Evolutionary conservation across 73 alveolate genomes (phyloP), one percentile per base, ranked within the genome.

Genomic region (Halteria grandinella): DNA sequence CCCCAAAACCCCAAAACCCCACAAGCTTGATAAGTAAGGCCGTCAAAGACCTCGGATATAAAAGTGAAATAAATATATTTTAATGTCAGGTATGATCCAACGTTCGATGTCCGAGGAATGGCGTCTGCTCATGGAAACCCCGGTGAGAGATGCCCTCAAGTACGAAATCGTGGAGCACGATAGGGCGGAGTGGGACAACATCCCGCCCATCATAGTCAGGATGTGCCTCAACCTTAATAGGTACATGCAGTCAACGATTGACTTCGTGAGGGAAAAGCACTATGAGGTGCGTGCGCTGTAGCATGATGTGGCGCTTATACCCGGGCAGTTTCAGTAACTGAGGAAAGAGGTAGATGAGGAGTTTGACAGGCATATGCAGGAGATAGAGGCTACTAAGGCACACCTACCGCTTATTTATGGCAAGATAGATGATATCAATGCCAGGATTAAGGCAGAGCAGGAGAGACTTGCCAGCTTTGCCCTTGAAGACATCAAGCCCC

Each of bases 171-270:
- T 60, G 10, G 58, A 60, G 4, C 17, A 40, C 12, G 77, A 60
- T 36, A 55, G 31, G 2, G 11, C 77, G 37, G 77, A 60, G 29
- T 60, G 77, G 77, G 77, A 60, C 43, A 60, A 60, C 24, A 60
- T 60, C 28, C 77, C 77, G 3, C 39, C 59, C 27, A 60, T 60
- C 4, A 34, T 60, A 5, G n/a, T 59, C 1, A 60, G 43, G 43
- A 14, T 60, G 4, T 37, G 49, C 24, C n/a, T 24, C 1, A 60
- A 60, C 21, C 40, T 60, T 7, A 31, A 60, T 10, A 3, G 55
- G 17, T 36, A 60, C 24, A 12, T 60, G 43, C n/a, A 60, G 43
- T 17, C 49, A 6, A 60, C 77, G 10, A 60, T 60, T 8, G 8
- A 33, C 20, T 24, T 24, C 21, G 8, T 15, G 21, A 40, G 23